Conservation (phyloP, 73 alveolate genomes). For the Durusdinium trenchii region DNA sequence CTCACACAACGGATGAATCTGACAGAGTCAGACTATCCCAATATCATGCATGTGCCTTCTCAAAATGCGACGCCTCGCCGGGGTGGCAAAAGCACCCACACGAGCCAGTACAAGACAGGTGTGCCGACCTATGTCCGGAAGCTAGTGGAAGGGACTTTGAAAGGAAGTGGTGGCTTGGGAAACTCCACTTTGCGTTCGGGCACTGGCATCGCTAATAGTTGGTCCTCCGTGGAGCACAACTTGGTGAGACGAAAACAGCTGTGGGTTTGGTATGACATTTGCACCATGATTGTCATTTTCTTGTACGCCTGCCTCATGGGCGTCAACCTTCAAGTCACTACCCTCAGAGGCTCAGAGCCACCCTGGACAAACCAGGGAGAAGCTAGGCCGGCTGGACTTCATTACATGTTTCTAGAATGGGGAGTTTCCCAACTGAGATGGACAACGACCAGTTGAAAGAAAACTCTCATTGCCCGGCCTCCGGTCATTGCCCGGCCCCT, state of each 20-base stretch:
- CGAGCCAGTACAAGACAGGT: conserved; percentile 5
- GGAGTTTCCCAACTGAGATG: too few relatives aligned
- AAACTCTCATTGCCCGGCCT: too few relatives aligned
- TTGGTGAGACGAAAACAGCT: background rate
- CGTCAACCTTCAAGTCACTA: conserved; percentile 37
- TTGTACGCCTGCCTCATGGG: conserved; percentile 80
- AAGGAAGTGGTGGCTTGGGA: conserved; percentile 22
- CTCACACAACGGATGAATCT: background rate
- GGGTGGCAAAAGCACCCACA: background rate
- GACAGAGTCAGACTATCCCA: background rate
- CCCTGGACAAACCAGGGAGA: conserved; percentile 13
- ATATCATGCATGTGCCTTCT: background rate
- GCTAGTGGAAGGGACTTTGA: conserved; percentile 65
- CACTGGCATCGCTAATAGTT: conserved; percentile 35
- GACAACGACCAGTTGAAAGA: too few relatives aligned
- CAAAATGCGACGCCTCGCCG: background rate
- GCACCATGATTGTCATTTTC: conserved; percentile 43
- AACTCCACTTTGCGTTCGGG: conserved; percentile 34
- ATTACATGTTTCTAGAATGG: too few relatives aligned
- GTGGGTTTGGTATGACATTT: conserved; percentile 32
- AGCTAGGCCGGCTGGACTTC: too few relatives aligned
- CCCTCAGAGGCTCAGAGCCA: background rate
- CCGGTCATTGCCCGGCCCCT: too few relatives aligned
- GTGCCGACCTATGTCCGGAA: conserved; percentile 64
- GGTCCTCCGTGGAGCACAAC: conserved; percentile 42